Evolutionary conservation across 306 rosid genomes (phyloP).

Genomic region (Vicia sativa): DNA sequence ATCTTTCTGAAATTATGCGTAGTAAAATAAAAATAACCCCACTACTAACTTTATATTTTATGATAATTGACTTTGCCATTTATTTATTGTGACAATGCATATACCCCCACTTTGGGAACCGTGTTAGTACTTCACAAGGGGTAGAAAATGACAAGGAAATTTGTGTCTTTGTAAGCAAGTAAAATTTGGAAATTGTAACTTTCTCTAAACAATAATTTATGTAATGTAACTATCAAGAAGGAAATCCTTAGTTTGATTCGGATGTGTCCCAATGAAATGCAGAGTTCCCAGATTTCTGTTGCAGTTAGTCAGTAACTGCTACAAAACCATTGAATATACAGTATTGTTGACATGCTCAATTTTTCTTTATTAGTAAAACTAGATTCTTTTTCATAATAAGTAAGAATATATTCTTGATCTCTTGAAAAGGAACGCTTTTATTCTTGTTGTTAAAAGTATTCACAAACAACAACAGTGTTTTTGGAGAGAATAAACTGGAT

Average conservation of each 20-base stretch:
- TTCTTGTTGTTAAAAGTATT: not conserved
- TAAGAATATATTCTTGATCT: not conserved
- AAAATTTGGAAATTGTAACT: not conserved
- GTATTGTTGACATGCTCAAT: not conserved
- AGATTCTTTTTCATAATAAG: not conserved
- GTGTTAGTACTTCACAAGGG: not conserved
- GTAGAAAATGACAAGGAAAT: not conserved
- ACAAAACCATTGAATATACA: not conserved
- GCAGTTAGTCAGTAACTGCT: not conserved
- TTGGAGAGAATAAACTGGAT: too few species aligned
- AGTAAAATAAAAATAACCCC: not conserved
- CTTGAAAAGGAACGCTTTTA: constrained; percentile 13
- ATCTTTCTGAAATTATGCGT: not conserved
- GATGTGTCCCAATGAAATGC: not conserved
- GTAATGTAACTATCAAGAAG: not conserved
- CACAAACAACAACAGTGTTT: not conserved
- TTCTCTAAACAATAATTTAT: not conserved
- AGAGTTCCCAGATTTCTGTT: not conserved
- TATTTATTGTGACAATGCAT: not conserved
- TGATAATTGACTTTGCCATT: not conserved
- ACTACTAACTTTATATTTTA: not conserved
- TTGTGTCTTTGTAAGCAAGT: not conserved
- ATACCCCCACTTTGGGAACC: not conserved
- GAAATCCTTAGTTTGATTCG: not conserved
- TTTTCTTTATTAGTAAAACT: not conserved